A percentile compares a stretch with the other conserved stretches of the same genome.
These are phyloP conservation scores for Lecanicillium sp. DNA, from an alignment of 2,329 filamentous ascomycete genomes.

Conservation along the genomic window DNA sequence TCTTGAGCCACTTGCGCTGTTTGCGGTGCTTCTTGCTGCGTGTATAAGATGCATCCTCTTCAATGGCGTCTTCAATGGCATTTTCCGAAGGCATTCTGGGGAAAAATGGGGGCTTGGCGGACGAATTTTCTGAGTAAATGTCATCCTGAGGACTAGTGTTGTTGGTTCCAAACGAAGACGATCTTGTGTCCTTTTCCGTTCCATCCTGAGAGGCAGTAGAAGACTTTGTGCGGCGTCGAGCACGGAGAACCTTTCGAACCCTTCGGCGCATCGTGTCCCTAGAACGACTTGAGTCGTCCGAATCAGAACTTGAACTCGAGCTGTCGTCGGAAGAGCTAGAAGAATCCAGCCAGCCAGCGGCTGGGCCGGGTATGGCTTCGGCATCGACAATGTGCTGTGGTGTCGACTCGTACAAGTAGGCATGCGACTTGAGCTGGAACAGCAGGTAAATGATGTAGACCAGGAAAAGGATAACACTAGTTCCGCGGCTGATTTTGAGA, in stretches of 20 bases:
- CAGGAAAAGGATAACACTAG: constrained; percentile 73
- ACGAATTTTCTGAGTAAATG: constrained; percentile 27
- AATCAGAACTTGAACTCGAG: constrained; percentile 59
- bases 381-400: constrained; percentile 90
- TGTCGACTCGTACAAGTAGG: constrained; percentile 87
- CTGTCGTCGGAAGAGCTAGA: constrained; percentile 49
- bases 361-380: constrained; percentile 76
- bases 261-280: constrained; percentile 61
- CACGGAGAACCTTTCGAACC: constrained; percentile 67
- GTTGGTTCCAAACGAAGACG: constrained; percentile 33
- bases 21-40: constrained; percentile 25
- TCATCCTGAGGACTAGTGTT: constrained; percentile 28
- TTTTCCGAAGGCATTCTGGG: constrained; percentile 28
- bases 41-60: constrained; percentile 32
- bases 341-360: constrained; percentile 72
- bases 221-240: constrained; percentile 66
- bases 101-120: constrained; percentile 26
- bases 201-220: constrained; percentile 62
- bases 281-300: constrained; percentile 51
- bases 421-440: constrained; percentile 87
- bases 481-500: constrained; percentile 79
- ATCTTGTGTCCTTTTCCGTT: constrained; percentile 23
- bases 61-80: constrained; percentile 34
- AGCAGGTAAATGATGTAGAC: constrained; percentile 79
- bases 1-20: constrained; percentile 30